A percentile compares a stretch with the other conserved stretches of the same genome.
These are phyloP conservation scores for Puccinia coronata DNA, from an alignment of 1,284 basidiomycete genomes.

Conservation along the genomic window DNA sequence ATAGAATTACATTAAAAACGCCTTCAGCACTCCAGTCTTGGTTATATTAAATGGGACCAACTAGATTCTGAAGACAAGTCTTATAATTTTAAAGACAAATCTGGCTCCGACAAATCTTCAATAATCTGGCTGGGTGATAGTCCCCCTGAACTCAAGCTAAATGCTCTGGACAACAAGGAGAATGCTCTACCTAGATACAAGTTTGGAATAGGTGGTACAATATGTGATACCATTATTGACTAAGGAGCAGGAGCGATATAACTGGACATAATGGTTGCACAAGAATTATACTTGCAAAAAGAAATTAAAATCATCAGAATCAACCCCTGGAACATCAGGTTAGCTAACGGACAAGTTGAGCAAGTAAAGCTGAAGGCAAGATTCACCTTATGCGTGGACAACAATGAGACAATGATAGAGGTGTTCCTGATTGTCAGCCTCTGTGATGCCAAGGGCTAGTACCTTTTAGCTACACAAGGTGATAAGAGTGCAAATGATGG, in stretches of 20 bases:
- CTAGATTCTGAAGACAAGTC: neutral
- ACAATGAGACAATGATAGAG: no score
- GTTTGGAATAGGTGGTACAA: neutral
- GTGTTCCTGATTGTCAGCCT: no score
- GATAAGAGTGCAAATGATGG: no score
- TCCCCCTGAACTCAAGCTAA: no score
- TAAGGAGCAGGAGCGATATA: slow-evolving; percentile 1
- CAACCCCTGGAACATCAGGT: neutral
- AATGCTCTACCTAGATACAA: neutral
- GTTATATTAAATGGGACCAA: neutral
- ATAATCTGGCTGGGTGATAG: neutral
- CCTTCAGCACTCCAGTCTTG: neutral
- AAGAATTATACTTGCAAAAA: neutral
- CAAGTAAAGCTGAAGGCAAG: neutral
- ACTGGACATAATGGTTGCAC: neutral
- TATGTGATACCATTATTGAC: neutral
- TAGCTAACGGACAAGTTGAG: neutral
- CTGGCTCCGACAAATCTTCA: neutral
- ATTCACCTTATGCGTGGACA: neutral
- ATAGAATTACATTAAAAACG: neutral
- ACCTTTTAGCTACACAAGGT: no score
- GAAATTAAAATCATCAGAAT: neutral
- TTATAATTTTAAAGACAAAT: neutral
- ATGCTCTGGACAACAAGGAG: neutral
- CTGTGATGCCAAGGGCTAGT: no score